Evolutionary conservation across 768 basidiomycete genomes (phyloP).

Genomic region (Tylopilus balloui): DNA sequence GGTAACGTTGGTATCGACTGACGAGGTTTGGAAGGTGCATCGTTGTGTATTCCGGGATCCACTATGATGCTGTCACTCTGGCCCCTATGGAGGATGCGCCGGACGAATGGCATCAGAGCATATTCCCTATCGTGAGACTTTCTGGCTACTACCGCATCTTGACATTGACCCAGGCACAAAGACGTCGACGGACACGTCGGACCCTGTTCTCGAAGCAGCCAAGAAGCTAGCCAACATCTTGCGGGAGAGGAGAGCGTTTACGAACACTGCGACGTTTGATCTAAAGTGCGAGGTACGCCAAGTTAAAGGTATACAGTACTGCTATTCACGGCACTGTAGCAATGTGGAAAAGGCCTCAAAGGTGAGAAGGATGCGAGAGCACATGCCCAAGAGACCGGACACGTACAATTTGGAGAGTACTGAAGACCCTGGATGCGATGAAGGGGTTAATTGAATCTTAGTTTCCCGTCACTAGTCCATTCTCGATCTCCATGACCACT

Average conservation of each 20-base stretch:
- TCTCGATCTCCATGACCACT: constrained; percentile 69
- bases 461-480: constrained; percentile 30
- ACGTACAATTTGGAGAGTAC: constrained; percentile 80
- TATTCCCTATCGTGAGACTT: constrained; percentile 58
- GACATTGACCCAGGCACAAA: constrained; percentile 21
- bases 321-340: constrained; percentile 35
- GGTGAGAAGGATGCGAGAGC: constrained; percentile 91
- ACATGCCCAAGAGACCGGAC: constrained; percentile 86
- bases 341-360: constrained; percentile 80
- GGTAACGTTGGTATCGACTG: not conserved
- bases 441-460: not conserved
- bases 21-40: constrained; percentile 45
- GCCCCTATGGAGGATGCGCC: constrained; percentile 76
- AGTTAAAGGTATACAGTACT: constrained; percentile 1
- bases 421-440: constrained; percentile 29
- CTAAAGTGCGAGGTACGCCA: constrained; percentile 75
- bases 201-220: constrained; percentile 60
- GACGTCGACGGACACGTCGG: constrained; percentile 37
- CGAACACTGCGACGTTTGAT: constrained; percentile 90
- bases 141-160: constrained; percentile 9
- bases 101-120: constrained; percentile 83
- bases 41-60: constrained; percentile 92
- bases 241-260: constrained; percentile 76
- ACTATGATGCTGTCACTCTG: constrained; percentile 88
- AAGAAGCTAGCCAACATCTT: constrained; percentile 68